Conservation (phyloP, 2,329 filamentous ascomycete species). For the Xylariaceae sp. region DNA sequence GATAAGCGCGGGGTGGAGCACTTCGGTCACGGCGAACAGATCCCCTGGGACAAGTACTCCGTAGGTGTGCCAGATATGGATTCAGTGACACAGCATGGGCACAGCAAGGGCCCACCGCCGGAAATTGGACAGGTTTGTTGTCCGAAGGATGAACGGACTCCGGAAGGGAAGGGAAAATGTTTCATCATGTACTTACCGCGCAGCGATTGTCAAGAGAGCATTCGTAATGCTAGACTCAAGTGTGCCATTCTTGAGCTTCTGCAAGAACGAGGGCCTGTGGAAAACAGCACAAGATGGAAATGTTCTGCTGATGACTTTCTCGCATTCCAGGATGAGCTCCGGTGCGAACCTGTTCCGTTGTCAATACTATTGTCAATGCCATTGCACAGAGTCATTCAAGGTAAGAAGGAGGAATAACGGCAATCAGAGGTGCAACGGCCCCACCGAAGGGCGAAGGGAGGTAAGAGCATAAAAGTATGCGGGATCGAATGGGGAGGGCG, state of each 20-base stretch:
- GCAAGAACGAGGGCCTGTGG: conserved; percentile 57
- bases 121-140: conserved; percentile 15
- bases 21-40: no score
- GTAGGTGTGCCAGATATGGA: conserved; percentile 12
- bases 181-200: conserved; percentile 42
- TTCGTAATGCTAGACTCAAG: conserved; percentile 54
- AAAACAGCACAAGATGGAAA: conserved; percentile 58
- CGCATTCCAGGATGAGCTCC: conserved; percentile 53
- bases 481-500: no score
- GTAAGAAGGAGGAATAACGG: no score
- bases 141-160: conserved; percentile 19
- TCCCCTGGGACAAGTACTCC: conserved; percentile 2
- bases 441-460: not conserved
- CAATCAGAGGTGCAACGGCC: no score
- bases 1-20: conserved; percentile 6
- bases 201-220: conserved; percentile 52
- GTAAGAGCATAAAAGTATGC: no score
- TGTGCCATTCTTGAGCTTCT: conserved; percentile 52
- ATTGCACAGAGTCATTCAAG: no score
- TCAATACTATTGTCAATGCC: no score
- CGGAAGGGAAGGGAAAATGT: conserved; percentile 9
- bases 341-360: conserved; percentile 42
- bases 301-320: conserved; percentile 56
- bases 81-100: conserved; percentile 15
- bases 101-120: conserved; percentile 14